These are phyloP conservation scores for Arabidopsis suecica DNA, from an alignment of 345 rosid genomes.

Conservation along the genomic window DNA sequence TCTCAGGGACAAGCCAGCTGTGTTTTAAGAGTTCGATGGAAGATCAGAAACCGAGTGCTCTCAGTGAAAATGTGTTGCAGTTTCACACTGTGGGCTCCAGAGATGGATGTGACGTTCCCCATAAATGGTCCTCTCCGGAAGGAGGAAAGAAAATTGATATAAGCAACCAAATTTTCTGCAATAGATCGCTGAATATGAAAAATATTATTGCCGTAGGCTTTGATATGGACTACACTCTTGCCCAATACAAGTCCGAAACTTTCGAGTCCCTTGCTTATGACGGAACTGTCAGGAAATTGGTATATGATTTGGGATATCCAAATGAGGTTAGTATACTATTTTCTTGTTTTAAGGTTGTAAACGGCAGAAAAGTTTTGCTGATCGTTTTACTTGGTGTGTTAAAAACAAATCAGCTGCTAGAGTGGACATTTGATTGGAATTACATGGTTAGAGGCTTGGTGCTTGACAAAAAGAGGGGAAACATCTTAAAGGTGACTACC, in stretches of 20 bases:
- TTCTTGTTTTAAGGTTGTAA: conserved; percentile 1
- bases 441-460: conserved; percentile 99
- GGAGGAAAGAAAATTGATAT: conserved; percentile 63
- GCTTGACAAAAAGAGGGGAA: conserved; percentile 95
- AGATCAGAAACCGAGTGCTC: conserved; percentile 38
- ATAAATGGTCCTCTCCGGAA: conserved; percentile 72
- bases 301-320: conserved; percentile 89
- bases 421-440: conserved; percentile 88
- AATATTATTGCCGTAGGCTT: conserved; percentile 91
- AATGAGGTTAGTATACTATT: conserved; percentile 58
- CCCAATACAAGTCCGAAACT: conserved; percentile 95
- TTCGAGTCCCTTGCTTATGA: conserved; percentile 93
- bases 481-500: conserved; percentile 78
- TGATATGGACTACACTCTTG: conserved; percentile 99
- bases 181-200: conserved; percentile 93
- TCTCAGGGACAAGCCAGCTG: conserved; percentile 59
- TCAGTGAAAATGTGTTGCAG: conserved; percentile 49
- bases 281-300: conserved; percentile 89
- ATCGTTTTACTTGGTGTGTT: conserved; percentile 7
- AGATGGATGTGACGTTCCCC: conserved; percentile 54
- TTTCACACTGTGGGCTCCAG: conserved; percentile 36
- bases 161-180: conserved; percentile 90
- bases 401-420: conserved; percentile 58
- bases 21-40: conserved; percentile 61
- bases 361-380: not conserved